phyloP scores from a whole-genome alignment of 768 basidiomycete genomes.

The Leccinum truebloodii region DNA sequence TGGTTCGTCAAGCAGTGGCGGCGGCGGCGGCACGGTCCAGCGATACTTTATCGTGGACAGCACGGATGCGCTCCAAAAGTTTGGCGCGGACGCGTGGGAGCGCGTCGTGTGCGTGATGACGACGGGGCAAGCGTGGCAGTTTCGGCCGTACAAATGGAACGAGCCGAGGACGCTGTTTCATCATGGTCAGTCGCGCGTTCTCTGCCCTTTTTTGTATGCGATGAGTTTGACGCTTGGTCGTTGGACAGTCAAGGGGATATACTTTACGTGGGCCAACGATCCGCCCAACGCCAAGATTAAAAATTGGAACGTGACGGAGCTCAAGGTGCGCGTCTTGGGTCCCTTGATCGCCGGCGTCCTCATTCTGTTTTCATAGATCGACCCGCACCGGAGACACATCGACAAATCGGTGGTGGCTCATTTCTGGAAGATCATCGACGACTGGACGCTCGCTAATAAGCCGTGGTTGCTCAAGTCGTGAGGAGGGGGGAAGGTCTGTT shows the following conservation, averaged over 20 bases:
- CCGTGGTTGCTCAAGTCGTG: constrained; percentile 64
- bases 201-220: background rate
- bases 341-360: background rate
- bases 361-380: constrained; percentile 63
- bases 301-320: constrained; percentile 96
- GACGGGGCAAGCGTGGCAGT: constrained; percentile 98
- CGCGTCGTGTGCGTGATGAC: constrained; percentile 98
- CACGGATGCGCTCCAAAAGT: constrained; percentile 89
- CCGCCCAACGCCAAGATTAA: constrained; percentile 85
- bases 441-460: constrained; percentile 80
- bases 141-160: constrained; percentile 94
- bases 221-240: background rate
- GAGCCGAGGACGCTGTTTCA: constrained; percentile 92
- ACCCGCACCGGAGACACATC: constrained; percentile 83
- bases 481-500: constrained; percentile 4
- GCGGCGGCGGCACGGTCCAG: constrained; percentile 37
- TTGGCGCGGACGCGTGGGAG: constrained; percentile 93
- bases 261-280: constrained; percentile 94
- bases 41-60: constrained; percentile 90
- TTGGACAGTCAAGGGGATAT: constrained; percentile 84
- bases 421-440: constrained; percentile 92
- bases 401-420: constrained; percentile 95
- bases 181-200: constrained; percentile 59
- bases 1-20: constrained; percentile 14
- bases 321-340: constrained; percentile 57